Evolutionary conservation across 139 green algal species (phyloP), one percentile per base, ranked within the genome.

Genomic region (Volvox reticuliferus): DNA sequence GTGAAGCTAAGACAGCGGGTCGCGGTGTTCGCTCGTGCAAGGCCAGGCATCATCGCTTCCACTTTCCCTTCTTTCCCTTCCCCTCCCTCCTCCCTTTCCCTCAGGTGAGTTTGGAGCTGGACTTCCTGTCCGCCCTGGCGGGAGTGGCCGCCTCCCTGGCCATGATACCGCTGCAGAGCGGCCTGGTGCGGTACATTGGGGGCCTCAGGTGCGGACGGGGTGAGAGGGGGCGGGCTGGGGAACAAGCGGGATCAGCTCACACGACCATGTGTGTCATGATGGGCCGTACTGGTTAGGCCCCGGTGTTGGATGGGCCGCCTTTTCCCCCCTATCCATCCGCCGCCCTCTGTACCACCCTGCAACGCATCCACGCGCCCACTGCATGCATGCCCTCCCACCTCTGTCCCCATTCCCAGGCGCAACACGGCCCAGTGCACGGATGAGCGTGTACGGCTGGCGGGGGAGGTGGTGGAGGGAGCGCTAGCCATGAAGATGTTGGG

Each of bases 401-500:
- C 44, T 9, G 5, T 55, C 55, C 21, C 65, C 21, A 24, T 73
- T 12, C 19, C 22, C 85, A 89, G 87, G 32, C 87, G 87, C 61
- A 91, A 88, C 55, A 93, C 91, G 17, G 91, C 91, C 26, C 83
- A 19, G 75, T 94, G 65, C 37, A 97, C 97, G 9, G 97, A 99
- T 89, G 96, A 98, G 94, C 94, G 97, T 0, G 96, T 98, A 67
- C 93, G 95, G 26, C 94, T 98, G 75, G 94, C 94, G 30, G 92
- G 95, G 0, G 94, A 97, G 84, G 91, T 95, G 65, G 79, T 91
- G 75, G 79, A 92, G 83, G 96, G 96, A n/a, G 88, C 92, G 18
- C 90, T 98, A 63, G 96, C 96, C 18, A 95, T 97, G 88, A 99
- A 98, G 88, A 98, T 99, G 95, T 83, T 98, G 50, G 89, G 90